Evolutionary conservation across 805 yeast genomes (phyloP), one percentile per base, ranked within the genome.

Genomic region (Ogataea populi-albae): DNA sequence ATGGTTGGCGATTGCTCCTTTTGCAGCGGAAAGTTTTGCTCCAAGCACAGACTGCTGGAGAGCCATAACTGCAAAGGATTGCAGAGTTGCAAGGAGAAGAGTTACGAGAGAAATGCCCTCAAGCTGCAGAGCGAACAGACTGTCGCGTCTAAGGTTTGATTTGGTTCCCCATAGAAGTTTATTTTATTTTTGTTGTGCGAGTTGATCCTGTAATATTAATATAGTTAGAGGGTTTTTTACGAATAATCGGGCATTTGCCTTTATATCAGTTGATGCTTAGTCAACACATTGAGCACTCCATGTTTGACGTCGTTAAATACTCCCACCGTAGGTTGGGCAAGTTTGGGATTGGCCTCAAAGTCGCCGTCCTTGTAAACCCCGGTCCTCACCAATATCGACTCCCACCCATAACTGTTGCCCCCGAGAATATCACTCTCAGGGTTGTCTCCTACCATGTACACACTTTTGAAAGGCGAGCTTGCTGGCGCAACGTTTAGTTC

Each of bases 371-470:
- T 66, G 57, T 77, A 93, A 4, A 93, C 98, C 1, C 98, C 98
- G 0, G 97, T 85, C 43, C 80, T 69, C 17, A 93, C 86, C 29
- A 93, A 71, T 23, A 87, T 74, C 9, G 93, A 79, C 32, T 82
- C 77, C 98, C 98, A 93, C 3, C 96, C 95, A 55, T 81, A 79
- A 32, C 67, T 65, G 49, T 83, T 81, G 5, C 96, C 98, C 1
- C 98, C 98, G 37, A 72, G 71, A 35, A 93, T 93, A 57, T 93
- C 98, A 33, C 88, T 77, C 19, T 81, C 93, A 4, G 97, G 98
- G 59, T 93, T 93, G 62, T 93, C 98, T 19, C 98, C 98, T 23
- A 93, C 86, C 98, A 93, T 93, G 62, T 71, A 89, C 2, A 93
- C 82, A n/a, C 71, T 61, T 23, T 67, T 64, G 49, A 83, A 68